Base-by-base conservation (phyloP, 495 filamentous ascomycete species). In the Gamarada debralockiae region DNA sequence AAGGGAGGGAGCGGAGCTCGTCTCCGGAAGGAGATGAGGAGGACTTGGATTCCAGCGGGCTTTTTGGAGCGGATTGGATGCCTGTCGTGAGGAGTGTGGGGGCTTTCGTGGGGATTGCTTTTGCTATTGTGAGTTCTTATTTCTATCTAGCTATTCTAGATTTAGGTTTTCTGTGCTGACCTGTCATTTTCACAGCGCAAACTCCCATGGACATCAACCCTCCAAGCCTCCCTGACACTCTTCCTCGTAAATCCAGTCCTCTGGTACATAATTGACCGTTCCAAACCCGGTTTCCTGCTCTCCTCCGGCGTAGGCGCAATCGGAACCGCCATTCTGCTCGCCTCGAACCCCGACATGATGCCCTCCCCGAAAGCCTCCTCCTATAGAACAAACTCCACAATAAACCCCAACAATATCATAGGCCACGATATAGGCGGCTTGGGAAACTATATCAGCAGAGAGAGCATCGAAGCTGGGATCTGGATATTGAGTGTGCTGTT, bases 251-350 rank as follows among this genome's bases (percentile, higher is more conserved):
- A 97, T 63, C 92, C 93, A 3, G 88, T 92, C 20, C 74, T 98
- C 21, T 98, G 93, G 93, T 97, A 95, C 65, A 74, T 97, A 21
- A 83, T 98, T 61, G 93, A 98, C 72, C 87, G 92, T 38, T 90
- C 90, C 21, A 83, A 81, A 59, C 78, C 89, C 13, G 93, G 93
- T 15, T 90, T 96, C 65, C 54, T 90, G 36, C 72, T 96, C 38
- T 86, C 87, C 0, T 70, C 80, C 3, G 63, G 80, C 0, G 84
- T 93, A n/a, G 85, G 87, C 2, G 45, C 92, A 47, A 68, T 72
- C 2, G 92, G 92, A 3, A 87, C 90, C 36, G 80, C 77, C 9
- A 61, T 87, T n/a, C 67, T 93, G 23, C 73, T 92, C 50, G 75
- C 80, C 41, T 73, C 89, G 29, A 84, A 86, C 57, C 87, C 89